A percentile compares a stretch with the other conserved stretches of the same genome.
Evolutionary conservation across 75 land plant species (phyloP).

Genomic region (Pinus tabuliformis): DNA sequence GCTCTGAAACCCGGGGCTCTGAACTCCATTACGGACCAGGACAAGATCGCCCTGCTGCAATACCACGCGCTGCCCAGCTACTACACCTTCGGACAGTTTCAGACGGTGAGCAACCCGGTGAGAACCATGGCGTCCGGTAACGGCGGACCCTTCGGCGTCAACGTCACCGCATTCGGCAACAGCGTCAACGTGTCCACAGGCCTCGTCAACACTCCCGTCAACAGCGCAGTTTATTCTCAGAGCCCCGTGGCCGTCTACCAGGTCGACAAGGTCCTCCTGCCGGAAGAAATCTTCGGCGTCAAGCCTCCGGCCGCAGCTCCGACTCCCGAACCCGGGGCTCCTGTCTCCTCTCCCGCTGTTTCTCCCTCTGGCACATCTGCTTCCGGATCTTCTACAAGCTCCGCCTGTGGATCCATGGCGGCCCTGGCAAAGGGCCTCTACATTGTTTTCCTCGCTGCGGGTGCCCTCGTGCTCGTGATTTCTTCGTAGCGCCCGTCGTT

Average conservation of each 20-base stretch:
- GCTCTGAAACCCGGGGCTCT: slow-evolving; percentile 53
- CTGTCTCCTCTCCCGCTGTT: background rate
- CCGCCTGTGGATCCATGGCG: too few species aligned
- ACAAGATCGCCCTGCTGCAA: slow-evolving; percentile 55
- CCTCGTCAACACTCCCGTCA: slow-evolving; percentile 30
- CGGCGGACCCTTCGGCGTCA: slow-evolving; percentile 40
- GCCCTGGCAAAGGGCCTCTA: too few species aligned
- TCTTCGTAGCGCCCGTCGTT: too few species aligned
- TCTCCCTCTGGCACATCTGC: background rate
- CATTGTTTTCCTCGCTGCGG: too few species aligned
- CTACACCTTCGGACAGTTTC: slow-evolving; percentile 42
- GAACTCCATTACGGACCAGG: slow-evolving; percentile 48
- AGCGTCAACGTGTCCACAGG: slow-evolving; percentile 63
- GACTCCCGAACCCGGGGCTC: slow-evolving; percentile 16
- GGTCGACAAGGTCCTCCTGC: slow-evolving; percentile 69
- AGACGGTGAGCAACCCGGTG: slow-evolving; percentile 62
- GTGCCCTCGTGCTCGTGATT: too few species aligned
- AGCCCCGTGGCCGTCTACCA: slow-evolving; percentile 59
- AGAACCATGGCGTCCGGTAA: slow-evolving; percentile 46
- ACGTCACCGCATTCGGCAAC: slow-evolving; percentile 43
- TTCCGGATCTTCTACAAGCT: too few species aligned
- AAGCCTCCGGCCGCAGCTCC: slow-evolving; percentile 35
- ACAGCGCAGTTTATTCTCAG: slow-evolving; percentile 40
- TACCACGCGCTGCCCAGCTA: slow-evolving; percentile 57
- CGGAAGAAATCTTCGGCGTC: slow-evolving; percentile 40